Evolutionary conservation across 441 rosid genomes (phyloP).

Genomic region (Erodium chrysanthum): DNA sequence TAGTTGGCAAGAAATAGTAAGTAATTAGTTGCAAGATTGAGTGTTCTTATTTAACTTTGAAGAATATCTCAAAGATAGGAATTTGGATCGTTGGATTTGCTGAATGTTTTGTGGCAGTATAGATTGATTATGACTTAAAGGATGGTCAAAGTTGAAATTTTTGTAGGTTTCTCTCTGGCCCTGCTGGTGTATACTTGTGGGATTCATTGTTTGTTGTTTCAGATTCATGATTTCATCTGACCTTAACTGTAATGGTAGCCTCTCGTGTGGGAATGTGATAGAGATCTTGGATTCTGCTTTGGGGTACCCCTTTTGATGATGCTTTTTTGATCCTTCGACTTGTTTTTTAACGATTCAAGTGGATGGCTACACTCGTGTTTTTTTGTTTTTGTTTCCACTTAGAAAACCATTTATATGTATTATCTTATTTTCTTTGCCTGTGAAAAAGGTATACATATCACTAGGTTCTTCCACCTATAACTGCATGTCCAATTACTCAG

Average conservation of each 20-base stretch:
- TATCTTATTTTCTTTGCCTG: background rate
- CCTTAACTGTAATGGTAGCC: background rate
- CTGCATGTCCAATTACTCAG: conserved; percentile 31
- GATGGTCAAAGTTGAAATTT: background rate
- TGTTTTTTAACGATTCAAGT: background rate
- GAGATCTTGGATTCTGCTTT: conserved; percentile 2
- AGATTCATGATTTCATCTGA: background rate
- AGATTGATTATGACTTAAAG: background rate
- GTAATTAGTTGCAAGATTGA: background rate
- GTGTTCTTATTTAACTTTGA: background rate
- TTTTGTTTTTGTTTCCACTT: background rate
- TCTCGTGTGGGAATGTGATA: background rate
- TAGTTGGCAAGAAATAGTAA: background rate
- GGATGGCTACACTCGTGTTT: background rate
- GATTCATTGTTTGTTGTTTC: background rate
- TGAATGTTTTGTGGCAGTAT: background rate
- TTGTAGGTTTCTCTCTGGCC: background rate
- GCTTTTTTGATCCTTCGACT: background rate
- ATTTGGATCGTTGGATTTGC: background rate
- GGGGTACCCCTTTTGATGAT: background rate
- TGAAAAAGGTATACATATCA: background rate
- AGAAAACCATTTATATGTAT: background rate
- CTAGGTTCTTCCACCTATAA: conserved; percentile 4
- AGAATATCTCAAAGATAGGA: background rate
- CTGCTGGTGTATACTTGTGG: background rate